A percentile compares a stretch with the other conserved stretches of the same genome.
phyloP scores from a whole-genome alignment of 2,329 filamentous ascomycete species.

The Thelonectria blattea region DNA sequence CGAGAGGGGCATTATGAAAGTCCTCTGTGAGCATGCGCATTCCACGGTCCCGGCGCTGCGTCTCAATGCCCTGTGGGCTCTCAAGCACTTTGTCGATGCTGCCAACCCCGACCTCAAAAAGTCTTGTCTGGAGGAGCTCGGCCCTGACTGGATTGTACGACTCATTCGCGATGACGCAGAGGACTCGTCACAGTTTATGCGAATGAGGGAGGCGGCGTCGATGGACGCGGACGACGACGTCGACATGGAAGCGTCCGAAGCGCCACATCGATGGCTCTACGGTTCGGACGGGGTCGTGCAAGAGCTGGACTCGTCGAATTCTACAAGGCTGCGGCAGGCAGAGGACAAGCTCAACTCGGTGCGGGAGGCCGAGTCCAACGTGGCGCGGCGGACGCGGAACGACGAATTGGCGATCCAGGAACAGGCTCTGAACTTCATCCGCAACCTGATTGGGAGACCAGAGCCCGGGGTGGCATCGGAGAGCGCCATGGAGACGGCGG shows the following conservation, averaged over 20 bases:
- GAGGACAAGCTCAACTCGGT: conserved; percentile 57
- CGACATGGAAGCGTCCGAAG: conserved; percentile 59
- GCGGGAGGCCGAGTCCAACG: conserved; percentile 72
- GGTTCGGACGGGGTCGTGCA: conserved; percentile 40
- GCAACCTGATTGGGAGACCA: conserved; percentile 80
- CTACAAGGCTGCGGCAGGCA: conserved; percentile 54
- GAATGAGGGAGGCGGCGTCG: conserved; percentile 33
- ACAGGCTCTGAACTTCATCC: conserved; percentile 86
- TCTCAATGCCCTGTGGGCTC: conserved; percentile 87
- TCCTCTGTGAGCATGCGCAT: conserved; percentile 83
- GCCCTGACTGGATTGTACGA: conserved; percentile 79
- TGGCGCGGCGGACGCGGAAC: conserved; percentile 69
- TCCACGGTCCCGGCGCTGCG: conserved; percentile 80
- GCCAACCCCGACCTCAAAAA: conserved; percentile 76
- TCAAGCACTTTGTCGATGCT: conserved; percentile 86
- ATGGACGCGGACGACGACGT: conserved; percentile 63
- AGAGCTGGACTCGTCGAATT: conserved; percentile 45
- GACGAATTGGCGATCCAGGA: conserved; percentile 89
- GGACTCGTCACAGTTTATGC: conserved; percentile 54
- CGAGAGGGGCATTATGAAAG: conserved; percentile 74
- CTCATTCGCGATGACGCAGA: conserved; percentile 72
- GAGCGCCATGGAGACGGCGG: conserved; percentile 57
- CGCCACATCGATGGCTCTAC: conserved; percentile 48
- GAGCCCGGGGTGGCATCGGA: conserved; percentile 57
- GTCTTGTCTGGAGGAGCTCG: conserved; percentile 77